These are phyloP conservation scores for Lepidium didymum DNA, from an alignment of 345 rosid genomes.

Conservation along the genomic window DNA sequence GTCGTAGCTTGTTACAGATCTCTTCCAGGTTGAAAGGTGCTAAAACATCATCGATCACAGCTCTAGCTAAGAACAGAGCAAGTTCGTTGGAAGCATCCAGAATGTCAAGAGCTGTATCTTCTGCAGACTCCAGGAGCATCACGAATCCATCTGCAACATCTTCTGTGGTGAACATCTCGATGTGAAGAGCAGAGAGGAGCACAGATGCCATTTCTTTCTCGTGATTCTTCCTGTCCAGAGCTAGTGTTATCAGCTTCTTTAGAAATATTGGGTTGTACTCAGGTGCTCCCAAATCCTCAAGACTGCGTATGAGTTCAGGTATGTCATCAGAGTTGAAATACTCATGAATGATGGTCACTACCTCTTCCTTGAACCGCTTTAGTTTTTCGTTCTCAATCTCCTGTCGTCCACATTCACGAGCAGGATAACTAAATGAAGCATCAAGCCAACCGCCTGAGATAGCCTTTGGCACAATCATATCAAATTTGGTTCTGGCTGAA, in stretches of 20 bases:
- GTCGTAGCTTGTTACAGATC: slow-evolving; percentile 52
- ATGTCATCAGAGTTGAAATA: slow-evolving; percentile 88
- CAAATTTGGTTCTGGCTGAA: slow-evolving; percentile 51
- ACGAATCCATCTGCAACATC: slow-evolving; percentile 78
- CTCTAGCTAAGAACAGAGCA: slow-evolving; percentile 56
- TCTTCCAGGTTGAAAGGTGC: slow-evolving; percentile 76
- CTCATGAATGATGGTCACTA: slow-evolving; percentile 72
- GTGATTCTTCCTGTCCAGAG: slow-evolving; percentile 88
- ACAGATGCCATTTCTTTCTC: slow-evolving; percentile 98
- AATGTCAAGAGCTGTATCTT: slow-evolving; percentile 84
- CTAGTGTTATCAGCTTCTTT: slow-evolving; percentile 77
- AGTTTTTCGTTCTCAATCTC: slow-evolving; percentile 42
- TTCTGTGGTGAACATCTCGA: slow-evolving; percentile 79
- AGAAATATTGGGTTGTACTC: slow-evolving; percentile 65
- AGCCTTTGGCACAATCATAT: slow-evolving; percentile 52
- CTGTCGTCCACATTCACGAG: slow-evolving; percentile 37
- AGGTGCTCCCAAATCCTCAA: slow-evolving; percentile 71
- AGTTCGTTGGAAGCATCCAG: slow-evolving; percentile 90
- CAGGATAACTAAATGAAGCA: slow-evolving; percentile 39
- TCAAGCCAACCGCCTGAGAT: slow-evolving; percentile 78
- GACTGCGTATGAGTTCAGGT: slow-evolving; percentile 72
- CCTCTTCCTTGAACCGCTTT: slow-evolving; percentile 57
- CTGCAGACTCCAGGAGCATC: slow-evolving; percentile 85
- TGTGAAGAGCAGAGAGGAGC: slow-evolving; percentile 80
- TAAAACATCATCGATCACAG: slow-evolving; percentile 86